Evolutionary conservation across 2,329 filamentous ascomycete genomes (phyloP).

Genomic region (Botrytis porri): DNA sequence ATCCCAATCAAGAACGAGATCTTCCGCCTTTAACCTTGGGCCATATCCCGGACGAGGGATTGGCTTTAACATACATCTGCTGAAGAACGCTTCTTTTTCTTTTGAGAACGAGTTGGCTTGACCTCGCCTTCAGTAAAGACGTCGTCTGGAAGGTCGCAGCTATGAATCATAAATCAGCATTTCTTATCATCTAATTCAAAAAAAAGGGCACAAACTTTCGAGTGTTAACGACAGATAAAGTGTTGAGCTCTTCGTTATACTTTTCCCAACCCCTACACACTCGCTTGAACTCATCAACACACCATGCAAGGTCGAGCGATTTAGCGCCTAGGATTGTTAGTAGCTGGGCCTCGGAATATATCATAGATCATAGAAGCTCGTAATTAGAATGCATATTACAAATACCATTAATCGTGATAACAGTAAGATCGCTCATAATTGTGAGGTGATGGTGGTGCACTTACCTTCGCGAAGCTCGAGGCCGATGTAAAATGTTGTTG

Average conservation of each 20-base stretch:
- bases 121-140: slow-evolving; percentile 80
- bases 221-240: slow-evolving; percentile 69
- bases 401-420: not conserved
- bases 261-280: slow-evolving; percentile 73
- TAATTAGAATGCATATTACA: slow-evolving; percentile 5
- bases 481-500: slow-evolving; percentile 92
- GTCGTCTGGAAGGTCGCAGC: slow-evolving; percentile 84
- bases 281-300: slow-evolving; percentile 84
- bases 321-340: slow-evolving; percentile 55
- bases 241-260: slow-evolving; percentile 73
- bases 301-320: slow-evolving; percentile 72
- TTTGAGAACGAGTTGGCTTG: slow-evolving; percentile 50
- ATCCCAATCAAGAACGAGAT: slow-evolving; percentile 16
- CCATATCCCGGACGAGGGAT: slow-evolving; percentile 18
- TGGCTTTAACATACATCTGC: slow-evolving; percentile 33
- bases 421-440: not conserved
- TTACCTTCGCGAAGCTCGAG: slow-evolving; percentile 74
- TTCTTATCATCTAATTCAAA: not conserved
- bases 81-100: slow-evolving; percentile 38
- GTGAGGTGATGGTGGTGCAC: slow-evolving; percentile 30
- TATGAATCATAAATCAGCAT: slow-evolving; percentile 42
- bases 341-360: slow-evolving; percentile 28
- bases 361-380: not conserved
- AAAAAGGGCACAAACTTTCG: slow-evolving; percentile 64
- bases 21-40: slow-evolving; percentile 19